Conservation (phyloP, 257 asterid genomes). For the Solanum stenotomum region DNA sequence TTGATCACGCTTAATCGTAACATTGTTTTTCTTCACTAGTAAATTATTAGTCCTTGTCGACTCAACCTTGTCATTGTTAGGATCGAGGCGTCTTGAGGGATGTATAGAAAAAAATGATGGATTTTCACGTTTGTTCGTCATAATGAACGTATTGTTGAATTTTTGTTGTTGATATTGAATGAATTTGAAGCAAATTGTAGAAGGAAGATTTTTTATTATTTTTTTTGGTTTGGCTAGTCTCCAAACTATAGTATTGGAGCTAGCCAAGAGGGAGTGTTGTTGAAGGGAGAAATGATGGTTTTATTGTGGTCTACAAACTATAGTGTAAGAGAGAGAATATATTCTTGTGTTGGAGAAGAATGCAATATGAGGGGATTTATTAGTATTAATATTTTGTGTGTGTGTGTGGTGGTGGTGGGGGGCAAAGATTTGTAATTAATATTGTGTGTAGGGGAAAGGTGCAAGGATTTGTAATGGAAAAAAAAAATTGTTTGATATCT, state of each 20-base stretch:
- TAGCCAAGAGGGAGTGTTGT: too few species aligned
- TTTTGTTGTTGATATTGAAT: background rate
- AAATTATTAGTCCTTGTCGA: background rate
- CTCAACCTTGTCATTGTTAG: background rate
- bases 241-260: background rate
- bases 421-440: too few species aligned
- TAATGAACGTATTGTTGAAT: background rate
- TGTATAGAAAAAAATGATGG: background rate
- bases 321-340: too few species aligned
- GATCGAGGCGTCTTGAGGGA: background rate
- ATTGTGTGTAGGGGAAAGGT: too few species aligned
- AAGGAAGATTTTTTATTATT: background rate
- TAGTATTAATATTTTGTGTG: too few species aligned
- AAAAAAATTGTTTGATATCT: too few species aligned
- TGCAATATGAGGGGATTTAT: too few species aligned
- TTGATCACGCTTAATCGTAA: background rate
- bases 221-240: background rate
- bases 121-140: background rate
- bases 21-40: background rate
- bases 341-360: too few species aligned
- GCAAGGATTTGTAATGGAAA: too few species aligned
- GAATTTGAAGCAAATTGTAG: background rate
- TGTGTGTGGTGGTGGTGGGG: rapidly evolving
- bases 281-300: too few species aligned
- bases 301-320: too few species aligned